Evolutionary conservation across 179 eudicot genomes (phyloP).

Genomic region (Silene coronaria): DNA sequence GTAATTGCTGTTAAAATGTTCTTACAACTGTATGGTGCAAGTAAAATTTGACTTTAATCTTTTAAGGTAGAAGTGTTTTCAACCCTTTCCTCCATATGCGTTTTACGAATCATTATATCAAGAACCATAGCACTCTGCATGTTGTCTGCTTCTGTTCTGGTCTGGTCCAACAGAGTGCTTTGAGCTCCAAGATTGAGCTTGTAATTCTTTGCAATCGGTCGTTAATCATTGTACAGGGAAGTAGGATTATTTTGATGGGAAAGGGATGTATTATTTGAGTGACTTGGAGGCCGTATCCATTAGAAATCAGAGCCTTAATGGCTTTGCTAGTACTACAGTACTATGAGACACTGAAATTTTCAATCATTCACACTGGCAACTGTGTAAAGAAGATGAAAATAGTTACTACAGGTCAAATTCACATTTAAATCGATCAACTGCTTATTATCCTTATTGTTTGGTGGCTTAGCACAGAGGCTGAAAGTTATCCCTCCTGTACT

Average conservation of each 20-base stretch:
- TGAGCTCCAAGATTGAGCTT: not conserved
- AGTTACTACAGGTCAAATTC: not conserved
- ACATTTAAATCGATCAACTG: not conserved
- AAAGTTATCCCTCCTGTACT: not conserved
- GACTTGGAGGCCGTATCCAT: not conserved
- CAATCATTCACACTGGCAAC: not conserved
- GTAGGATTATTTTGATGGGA: not conserved
- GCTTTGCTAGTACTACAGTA: not conserved
- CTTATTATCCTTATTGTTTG: not conserved
- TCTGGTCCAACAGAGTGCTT: not conserved
- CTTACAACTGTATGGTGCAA: slow-evolving; percentile 4
- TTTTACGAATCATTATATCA: not conserved
- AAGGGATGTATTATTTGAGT: not conserved
- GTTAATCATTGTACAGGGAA: not conserved
- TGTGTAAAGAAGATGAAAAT: not conserved
- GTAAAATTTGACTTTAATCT: not conserved
- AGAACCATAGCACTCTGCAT: not conserved
- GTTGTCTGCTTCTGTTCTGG: slow-evolving; percentile 2
- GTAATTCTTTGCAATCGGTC: not conserved
- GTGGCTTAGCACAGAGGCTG: not conserved
- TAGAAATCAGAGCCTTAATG: not conserved
- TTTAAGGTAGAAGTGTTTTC: not conserved
- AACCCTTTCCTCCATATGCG: not conserved
- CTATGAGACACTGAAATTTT: not conserved
- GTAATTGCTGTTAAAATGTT: not conserved